A percentile compares a stretch with the other conserved stretches of the same genome.
These are phyloP conservation scores for Asterophora parasitica DNA, from an alignment of 768 basidiomycete genomes.

Conservation along the genomic window DNA sequence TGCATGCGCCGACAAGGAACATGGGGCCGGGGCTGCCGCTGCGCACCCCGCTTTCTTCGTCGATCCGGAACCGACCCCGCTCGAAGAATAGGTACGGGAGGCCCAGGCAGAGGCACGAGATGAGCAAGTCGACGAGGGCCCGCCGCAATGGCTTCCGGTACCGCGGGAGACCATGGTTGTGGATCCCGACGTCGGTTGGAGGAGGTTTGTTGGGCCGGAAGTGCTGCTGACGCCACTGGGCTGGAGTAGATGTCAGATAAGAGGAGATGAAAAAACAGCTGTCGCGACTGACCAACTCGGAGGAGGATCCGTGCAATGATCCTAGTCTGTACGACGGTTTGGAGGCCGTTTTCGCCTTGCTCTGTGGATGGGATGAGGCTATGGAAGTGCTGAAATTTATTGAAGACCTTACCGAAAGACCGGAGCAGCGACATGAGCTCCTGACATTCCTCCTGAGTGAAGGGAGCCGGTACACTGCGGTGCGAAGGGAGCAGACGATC, in stretches of 20 bases:
- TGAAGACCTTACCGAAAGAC: conserved; percentile 28
- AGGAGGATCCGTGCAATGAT: conserved; percentile 65
- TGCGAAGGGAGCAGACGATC: conserved; percentile 68
- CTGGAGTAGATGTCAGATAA: conserved; percentile 24
- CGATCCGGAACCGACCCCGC: conserved; percentile 44
- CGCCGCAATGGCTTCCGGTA: conserved; percentile 41
- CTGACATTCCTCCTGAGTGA: conserved; percentile 72
- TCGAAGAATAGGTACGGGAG: conserved; percentile 74
- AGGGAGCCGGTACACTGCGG: conserved; percentile 55
- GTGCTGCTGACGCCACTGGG: conserved; percentile 65
- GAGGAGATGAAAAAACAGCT: not conserved
- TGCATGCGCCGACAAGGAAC: conserved; percentile 61
- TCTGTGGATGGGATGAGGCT: conserved; percentile 14
- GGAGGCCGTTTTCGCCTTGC: conserved; percentile 36
- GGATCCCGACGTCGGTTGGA: conserved; percentile 42
- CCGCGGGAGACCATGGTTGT: conserved; percentile 22
- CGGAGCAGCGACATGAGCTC: conserved; percentile 62
- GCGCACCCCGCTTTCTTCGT: conserved; percentile 57
- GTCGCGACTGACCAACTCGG: conserved; percentile 50
- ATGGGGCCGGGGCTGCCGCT: conserved; percentile 48
- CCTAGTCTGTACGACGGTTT: conserved; percentile 51
- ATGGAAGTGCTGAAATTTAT: not conserved
- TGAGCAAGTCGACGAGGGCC: conserved; percentile 49
- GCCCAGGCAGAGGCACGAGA: conserved; percentile 66
- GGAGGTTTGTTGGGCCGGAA: conserved; percentile 68